Evolutionary conservation across 2,329 filamentous ascomycete species (phyloP).

Genomic region (Exophiala aquamarina): DNA sequence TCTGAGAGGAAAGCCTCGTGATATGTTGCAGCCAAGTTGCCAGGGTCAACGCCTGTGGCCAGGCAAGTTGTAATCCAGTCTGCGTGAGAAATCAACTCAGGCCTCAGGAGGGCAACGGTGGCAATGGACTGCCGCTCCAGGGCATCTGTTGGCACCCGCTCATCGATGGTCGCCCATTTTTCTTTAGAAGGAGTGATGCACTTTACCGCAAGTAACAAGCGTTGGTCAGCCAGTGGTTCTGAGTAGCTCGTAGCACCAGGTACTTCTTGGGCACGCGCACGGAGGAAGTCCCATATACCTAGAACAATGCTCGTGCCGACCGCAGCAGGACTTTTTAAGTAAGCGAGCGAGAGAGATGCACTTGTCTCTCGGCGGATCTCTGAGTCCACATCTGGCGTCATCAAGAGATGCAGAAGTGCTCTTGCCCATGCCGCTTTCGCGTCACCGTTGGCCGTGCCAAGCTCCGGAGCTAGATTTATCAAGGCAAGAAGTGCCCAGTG

Average conservation of each 20-base stretch:
- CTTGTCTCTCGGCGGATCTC: conserved; percentile 64
- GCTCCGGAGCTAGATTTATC: conserved; percentile 56
- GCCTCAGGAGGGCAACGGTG: conserved; percentile 74
- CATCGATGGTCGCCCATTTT: conserved; percentile 27
- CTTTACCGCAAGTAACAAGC: conserved; percentile 61
- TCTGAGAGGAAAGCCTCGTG: conserved; percentile 66
- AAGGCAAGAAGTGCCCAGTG: conserved; percentile 75
- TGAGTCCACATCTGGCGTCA: conserved; percentile 61
- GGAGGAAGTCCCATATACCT: conserved; percentile 79
- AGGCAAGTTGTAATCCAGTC: conserved; percentile 91
- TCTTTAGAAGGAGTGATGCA: conserved; percentile 40
- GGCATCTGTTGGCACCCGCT: conserved; percentile 46
- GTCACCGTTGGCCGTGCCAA: conserved; percentile 53
- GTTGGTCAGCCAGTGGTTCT: conserved; percentile 63
- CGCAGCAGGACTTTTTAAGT: conserved; percentile 57
- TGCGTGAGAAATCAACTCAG: conserved; percentile 71
- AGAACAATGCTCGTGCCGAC: conserved; percentile 65
- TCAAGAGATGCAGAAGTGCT: conserved; percentile 76
- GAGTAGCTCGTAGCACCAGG: conserved; percentile 2
- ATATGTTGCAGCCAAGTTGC: conserved; percentile 67
- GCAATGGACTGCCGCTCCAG: conserved; percentile 72
- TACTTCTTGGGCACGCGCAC: conserved; percentile 39
- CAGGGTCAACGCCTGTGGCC: conserved; percentile 77
- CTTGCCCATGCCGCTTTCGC: conserved; percentile 76
- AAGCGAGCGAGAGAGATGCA: conserved; percentile 62